Base-by-base conservation (phyloP, 2,329 filamentous ascomycete genomes). In the Acrodontium crateriforme region DNA sequence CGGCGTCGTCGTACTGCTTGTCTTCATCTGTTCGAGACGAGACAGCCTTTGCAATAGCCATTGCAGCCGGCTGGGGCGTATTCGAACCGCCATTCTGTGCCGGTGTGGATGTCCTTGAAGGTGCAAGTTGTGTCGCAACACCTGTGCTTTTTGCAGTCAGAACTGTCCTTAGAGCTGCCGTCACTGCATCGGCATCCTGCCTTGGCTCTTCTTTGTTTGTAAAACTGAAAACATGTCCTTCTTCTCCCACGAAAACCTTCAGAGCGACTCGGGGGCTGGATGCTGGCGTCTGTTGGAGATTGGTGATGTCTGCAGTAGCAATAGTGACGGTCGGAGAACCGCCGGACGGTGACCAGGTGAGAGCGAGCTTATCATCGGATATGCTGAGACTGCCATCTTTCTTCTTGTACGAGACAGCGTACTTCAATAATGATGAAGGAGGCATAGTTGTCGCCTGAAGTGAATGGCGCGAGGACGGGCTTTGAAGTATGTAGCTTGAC, bases 261-360 rank as follows among this genome's bases (percentile, higher is more conserved):
- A 95, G 69, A 67, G 93, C 93, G 29, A 92, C 84, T 63, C 93
- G 94, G 11, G 83, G 64, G 18, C 73, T 75, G n/a, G 67, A 75
- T 35, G 83, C 82, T 9, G 89, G 85, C 1, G 89, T 95, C 54
- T 95, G 87, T 55, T 98, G 87, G 26, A 98, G 71, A 58, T 95
- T 94, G 27, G 78, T 83, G 47, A 95, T 87, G 44, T 77, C 77
- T 31, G 69, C 59, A 30, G 94, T 69, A 6, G 69, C 58, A 32
- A 95, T 67, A 1, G 72, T 75, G 35, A 94, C 60, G 15, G 67
- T 61, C 3, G 79, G 67, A 29, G 73, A 63, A 3, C 74, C 70
- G 30, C 64, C 66, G 29, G 71, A 65, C 7, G 83, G 79, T 17
- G 74, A 81, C 87, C 87, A 98, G 52, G 72, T 77, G 36, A 95